Conservation (phyloP, 495 filamentous ascomycete species). For the Tuber borchii region DNA sequence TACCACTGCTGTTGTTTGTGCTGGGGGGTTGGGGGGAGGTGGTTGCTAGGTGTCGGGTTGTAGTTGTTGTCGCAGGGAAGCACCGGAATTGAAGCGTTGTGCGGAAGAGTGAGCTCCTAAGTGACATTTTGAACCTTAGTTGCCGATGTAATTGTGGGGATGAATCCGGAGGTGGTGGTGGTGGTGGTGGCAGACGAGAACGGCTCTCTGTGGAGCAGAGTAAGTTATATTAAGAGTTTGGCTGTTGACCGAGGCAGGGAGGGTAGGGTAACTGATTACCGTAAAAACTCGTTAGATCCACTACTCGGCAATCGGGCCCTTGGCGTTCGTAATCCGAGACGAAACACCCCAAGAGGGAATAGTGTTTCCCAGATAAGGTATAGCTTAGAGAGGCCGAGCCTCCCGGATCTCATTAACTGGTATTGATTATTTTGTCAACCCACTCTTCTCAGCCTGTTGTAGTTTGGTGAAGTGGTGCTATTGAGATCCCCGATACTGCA, state of each 20-base stretch:
- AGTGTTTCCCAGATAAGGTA: no score
- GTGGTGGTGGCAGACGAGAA: background rate
- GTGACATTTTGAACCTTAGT: background rate
- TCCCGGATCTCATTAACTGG: no score
- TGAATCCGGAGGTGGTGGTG: background rate
- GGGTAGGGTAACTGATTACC: background rate
- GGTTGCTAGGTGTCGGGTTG: conserved; percentile 4
- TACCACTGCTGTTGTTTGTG: background rate
- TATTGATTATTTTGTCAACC: no score
- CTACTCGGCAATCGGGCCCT: no score
- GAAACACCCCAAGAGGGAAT: no score
- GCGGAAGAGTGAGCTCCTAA: background rate
- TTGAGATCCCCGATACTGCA: no score
- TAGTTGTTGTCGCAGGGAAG: background rate
- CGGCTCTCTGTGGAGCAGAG: background rate
- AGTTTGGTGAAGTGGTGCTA: no score
- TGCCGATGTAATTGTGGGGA: background rate
- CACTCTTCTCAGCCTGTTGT: no score
- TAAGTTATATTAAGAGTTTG: background rate
- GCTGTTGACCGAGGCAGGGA: background rate
- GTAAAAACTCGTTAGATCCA: no score
- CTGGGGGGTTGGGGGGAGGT: background rate
- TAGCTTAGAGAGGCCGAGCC: no score
- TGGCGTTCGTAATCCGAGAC: no score
- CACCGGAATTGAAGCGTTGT: background rate